These are phyloP conservation scores for Petrea volubilis DNA, from an alignment of 257 asterid genomes.

Conservation along the genomic window DNA sequence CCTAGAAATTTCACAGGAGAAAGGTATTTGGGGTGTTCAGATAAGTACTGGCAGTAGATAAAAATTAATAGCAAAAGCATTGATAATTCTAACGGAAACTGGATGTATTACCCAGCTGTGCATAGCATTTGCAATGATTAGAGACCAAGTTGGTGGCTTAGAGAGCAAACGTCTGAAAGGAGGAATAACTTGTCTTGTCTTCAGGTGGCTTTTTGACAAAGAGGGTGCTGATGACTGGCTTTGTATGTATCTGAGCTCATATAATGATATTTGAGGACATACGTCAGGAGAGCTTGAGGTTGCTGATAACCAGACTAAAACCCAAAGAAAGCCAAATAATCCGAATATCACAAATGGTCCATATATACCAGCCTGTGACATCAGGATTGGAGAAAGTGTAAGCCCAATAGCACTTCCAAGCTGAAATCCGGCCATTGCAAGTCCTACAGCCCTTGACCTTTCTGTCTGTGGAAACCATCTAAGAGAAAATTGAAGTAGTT, in stretches of 20 bases:
- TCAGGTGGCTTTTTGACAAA: slow-evolving; percentile 35
- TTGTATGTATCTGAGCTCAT: slow-evolving; percentile 80
- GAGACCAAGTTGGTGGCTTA: slow-evolving; percentile 93
- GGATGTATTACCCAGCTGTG: slow-evolving; percentile 88
- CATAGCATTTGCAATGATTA: slow-evolving; percentile 94
- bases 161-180: slow-evolving; percentile 88
- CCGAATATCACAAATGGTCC: slow-evolving; percentile 98
- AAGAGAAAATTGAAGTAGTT: slow-evolving; percentile 16
- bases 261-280: slow-evolving; percentile 68
- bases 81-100: slow-evolving; percentile 14
- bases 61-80: not conserved
- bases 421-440: slow-evolving; percentile 99
- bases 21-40: slow-evolving; percentile 11
- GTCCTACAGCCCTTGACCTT: slow-evolving; percentile 97
- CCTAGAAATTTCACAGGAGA: not conserved
- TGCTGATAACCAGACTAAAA: slow-evolving; percentile 89
- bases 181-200: slow-evolving; percentile 59
- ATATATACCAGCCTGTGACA: slow-evolving; percentile 86
- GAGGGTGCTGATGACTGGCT: slow-evolving; percentile 42
- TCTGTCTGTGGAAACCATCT: slow-evolving; percentile 98
- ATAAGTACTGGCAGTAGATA: not conserved
- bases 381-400: slow-evolving; percentile 90
- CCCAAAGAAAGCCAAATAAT: slow-evolving; percentile 87
- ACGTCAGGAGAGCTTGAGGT: slow-evolving; percentile 84
- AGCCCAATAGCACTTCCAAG: slow-evolving; percentile 99